Conservation (phyloP, 176 grass and related monocot species). For the Eleusine coracana region DNA sequence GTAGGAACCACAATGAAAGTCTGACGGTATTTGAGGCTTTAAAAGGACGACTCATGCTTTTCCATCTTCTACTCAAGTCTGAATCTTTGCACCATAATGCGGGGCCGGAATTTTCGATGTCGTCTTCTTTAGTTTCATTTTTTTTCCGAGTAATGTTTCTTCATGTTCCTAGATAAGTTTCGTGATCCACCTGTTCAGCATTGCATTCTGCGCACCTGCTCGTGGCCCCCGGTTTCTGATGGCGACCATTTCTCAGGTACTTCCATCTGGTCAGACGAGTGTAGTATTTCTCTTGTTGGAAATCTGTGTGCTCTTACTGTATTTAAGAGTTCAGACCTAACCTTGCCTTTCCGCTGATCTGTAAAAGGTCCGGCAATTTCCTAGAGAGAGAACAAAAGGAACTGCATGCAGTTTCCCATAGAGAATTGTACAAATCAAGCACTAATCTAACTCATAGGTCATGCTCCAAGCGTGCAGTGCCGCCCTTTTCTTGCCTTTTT, state of each 20-base stretch:
- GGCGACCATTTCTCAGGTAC: too few relatives aligned
- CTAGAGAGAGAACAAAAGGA: neutral
- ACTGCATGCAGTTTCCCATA: too few relatives aligned
- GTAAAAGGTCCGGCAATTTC: neutral
- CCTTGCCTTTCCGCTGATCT: neutral
- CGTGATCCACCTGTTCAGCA: too few relatives aligned
- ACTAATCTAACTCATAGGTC: neutral
- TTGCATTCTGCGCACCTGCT: too few relatives aligned
- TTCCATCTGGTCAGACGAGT: too few relatives aligned
- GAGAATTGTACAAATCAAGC: constrained; percentile 9
- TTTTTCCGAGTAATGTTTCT: neutral
- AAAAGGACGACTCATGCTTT: neutral
- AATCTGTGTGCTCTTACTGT: neutral
- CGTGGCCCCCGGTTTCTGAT: too few relatives aligned
- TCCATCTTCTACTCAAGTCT: neutral
- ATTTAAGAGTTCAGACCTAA: neutral
- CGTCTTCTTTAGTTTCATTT: neutral
- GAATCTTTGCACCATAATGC: neutral
- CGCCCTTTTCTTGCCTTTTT: neutral
- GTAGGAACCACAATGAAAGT: neutral
- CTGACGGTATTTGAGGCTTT: neutral
- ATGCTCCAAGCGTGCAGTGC: neutral
- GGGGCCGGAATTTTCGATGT: too few relatives aligned
- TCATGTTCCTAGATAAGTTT: neutral
- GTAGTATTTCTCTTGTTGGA: too few relatives aligned